A percentile compares a stretch with the other conserved stretches of the same genome.
Conservation (phyloP, 306 rosid genomes). For the cucumber (Cucumis sativus) region Cucumber_9930_V3 NC_026655.2:2372001-2372500, state of each 20-base stretch:
- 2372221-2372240: background rate
- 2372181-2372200: conserved; percentile 2
- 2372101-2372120: background rate
- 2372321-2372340: background rate
- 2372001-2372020: background rate
- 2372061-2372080: background rate
- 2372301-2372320: background rate
- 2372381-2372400: background rate
- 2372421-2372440: background rate
- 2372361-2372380: background rate
- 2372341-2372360: background rate
- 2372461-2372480: background rate
- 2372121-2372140: background rate
- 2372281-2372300: background rate
- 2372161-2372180: background rate
- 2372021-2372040: background rate
- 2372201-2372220: conserved; percentile 1
- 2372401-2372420: background rate
- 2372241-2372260: background rate
- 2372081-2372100: background rate
- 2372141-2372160: background rate
- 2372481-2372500: conserved; percentile 4
- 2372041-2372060: background rate
- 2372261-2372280: background rate
- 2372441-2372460: conserved; percentile 4